Percentiles rank a stretch among this genome's conserved stretches.
These are phyloP conservation scores for Euclidium syriacum DNA, from an alignment of 345 rosid species.

Conservation along the genomic window DNA sequence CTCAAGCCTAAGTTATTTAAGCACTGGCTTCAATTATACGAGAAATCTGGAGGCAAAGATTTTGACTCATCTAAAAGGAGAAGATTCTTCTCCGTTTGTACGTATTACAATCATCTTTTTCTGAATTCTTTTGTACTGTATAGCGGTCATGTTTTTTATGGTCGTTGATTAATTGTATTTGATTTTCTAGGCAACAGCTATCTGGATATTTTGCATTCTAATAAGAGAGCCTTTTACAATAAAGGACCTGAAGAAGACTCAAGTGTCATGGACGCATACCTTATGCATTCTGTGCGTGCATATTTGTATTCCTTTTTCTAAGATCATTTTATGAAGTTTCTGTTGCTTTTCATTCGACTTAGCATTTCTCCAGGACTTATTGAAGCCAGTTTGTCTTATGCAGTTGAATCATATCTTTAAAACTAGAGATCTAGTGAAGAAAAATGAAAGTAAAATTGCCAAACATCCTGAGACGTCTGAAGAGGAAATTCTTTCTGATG, in stretches of 20 bases:
- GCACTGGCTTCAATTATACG: conserved; percentile 69
- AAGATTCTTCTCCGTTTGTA: conserved; percentile 76
- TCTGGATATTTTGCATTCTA: conserved; percentile 71
- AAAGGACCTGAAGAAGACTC: conserved; percentile 80
- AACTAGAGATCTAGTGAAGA: conserved; percentile 67
- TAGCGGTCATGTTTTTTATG: conserved; percentile 7
- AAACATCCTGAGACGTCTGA: conserved; percentile 44
- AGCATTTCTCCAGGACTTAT: conserved; percentile 11
- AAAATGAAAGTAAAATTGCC: conserved; percentile 65
- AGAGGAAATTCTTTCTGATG: conserved; percentile 48
- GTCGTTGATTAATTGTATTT: conserved; percentile 6
- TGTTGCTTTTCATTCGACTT: background rate
- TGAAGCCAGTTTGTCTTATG: conserved; percentile 31
- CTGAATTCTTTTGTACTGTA: background rate
- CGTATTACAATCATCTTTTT: conserved; percentile 26
- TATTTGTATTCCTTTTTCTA: conserved; percentile 10
- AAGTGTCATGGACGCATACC: conserved; percentile 64
- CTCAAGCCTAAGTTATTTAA: conserved; percentile 67
- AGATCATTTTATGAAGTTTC: conserved; percentile 4
- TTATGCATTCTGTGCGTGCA: conserved; percentile 80
- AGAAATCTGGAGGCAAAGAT: conserved; percentile 54
- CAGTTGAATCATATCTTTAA: conserved; percentile 89
- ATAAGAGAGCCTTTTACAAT: conserved; percentile 82
- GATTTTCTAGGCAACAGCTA: conserved; percentile 61
- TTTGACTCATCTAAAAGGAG: conserved; percentile 65